Evolutionary conservation across 2,329 filamentous ascomycete species (phyloP).

Genomic region (Penicillium sp.): DNA sequence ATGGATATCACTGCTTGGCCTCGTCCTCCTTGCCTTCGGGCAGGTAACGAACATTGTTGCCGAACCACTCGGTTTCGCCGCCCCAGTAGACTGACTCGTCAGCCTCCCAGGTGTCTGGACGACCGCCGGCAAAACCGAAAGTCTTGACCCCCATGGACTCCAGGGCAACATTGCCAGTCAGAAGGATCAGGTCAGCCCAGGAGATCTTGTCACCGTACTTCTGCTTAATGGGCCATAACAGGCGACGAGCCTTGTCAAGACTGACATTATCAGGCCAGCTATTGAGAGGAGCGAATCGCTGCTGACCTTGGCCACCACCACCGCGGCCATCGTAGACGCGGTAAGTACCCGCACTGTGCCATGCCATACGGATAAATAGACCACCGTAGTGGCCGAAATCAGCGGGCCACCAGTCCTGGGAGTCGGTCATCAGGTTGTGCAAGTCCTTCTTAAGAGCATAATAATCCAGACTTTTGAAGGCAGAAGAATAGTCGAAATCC

Average conservation of each 20-base stretch:
- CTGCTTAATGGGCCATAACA: slow-evolving; percentile 76
- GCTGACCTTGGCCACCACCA: slow-evolving; percentile 67
- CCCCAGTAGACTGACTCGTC: slow-evolving; percentile 76
- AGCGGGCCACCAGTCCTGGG: slow-evolving; percentile 75
- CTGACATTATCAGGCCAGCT: slow-evolving; percentile 75
- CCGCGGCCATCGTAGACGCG: slow-evolving; percentile 69
- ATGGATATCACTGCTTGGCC: slow-evolving; percentile 48
- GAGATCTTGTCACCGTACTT: slow-evolving; percentile 81
- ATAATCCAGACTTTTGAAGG: slow-evolving; percentile 69
- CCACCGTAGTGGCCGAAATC: slow-evolving; percentile 78
- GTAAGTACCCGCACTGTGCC: slow-evolving; percentile 76
- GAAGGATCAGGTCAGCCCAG: slow-evolving; percentile 67
- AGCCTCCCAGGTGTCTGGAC: slow-evolving; percentile 67
- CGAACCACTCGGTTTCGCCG: slow-evolving; percentile 65
- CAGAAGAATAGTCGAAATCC: slow-evolving; percentile 66
- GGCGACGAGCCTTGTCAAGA: slow-evolving; percentile 73
- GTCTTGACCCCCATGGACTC: slow-evolving; percentile 71
- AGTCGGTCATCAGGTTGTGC: slow-evolving; percentile 66
- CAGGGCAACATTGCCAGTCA: slow-evolving; percentile 70
- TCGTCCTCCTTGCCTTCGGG: slow-evolving; percentile 42
- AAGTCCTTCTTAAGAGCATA: slow-evolving; percentile 69
- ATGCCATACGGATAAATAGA: slow-evolving; percentile 74
- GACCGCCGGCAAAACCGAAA: slow-evolving; percentile 68
- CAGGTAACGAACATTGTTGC: slow-evolving; percentile 61
- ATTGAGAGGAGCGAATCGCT: slow-evolving; percentile 75